Evolutionary conservation across 2,329 filamentous ascomycete species (phyloP).

Genomic region (Tolypocladium ovalisporum): DNA sequence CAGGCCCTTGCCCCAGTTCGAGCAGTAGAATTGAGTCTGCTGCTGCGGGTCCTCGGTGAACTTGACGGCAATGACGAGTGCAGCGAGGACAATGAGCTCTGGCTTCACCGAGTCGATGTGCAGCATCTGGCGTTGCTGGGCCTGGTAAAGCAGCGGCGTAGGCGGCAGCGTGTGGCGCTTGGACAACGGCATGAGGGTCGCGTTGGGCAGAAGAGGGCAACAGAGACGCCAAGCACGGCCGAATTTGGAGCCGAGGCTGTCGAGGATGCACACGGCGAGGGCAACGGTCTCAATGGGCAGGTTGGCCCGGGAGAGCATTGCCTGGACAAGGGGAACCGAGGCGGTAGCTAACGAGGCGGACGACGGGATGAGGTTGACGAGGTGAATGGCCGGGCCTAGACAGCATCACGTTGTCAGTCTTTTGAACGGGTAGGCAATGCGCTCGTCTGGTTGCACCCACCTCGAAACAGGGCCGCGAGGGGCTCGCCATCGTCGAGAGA

Average conservation of each 20-base stretch:
- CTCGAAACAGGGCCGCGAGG: constrained; percentile 25
- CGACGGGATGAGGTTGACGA: constrained; percentile 55
- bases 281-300: constrained; percentile 52
- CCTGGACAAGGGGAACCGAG: constrained; percentile 48
- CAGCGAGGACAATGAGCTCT: constrained; percentile 52
- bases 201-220: constrained; percentile 35
- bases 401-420: neutral
- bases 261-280: constrained; percentile 55
- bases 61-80: constrained; percentile 54
- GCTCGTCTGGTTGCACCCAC: constrained; percentile 14
- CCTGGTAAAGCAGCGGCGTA: constrained; percentile 19
- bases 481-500: constrained; percentile 33
- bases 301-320: constrained; percentile 45
- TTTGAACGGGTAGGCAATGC: neutral
- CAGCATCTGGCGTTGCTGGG: constrained; percentile 39
- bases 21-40: constrained; percentile 40
- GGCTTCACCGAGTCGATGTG: constrained; percentile 52
- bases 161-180: constrained; percentile 40
- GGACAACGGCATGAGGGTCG: constrained; percentile 11
- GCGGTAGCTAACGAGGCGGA: constrained; percentile 48
- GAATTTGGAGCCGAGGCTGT: constrained; percentile 52
- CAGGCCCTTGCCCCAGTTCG: constrained; percentile 39
- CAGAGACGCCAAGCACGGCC: constrained; percentile 50
- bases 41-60: constrained; percentile 51
- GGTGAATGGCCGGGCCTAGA: constrained; percentile 52